phyloP scores from a whole-genome alignment of 768 basidiomycete genomes.

The Mycena venus region DNA sequence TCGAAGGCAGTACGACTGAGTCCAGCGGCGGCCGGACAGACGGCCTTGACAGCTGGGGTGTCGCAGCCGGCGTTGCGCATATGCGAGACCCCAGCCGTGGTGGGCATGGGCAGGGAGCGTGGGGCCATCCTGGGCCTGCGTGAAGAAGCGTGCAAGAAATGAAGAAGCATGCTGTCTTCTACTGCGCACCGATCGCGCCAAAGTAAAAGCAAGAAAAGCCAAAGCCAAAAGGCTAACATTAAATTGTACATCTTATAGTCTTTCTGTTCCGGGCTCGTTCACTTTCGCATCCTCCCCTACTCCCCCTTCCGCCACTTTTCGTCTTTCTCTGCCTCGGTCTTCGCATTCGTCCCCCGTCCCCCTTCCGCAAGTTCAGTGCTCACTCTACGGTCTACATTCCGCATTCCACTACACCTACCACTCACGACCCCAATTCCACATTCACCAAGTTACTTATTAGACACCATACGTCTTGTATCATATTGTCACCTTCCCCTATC shows the following conservation, averaged over 20 bases:
- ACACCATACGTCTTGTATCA: slow-evolving; percentile 40
- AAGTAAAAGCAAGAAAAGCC: neutral
- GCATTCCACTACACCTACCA: slow-evolving; percentile 7
- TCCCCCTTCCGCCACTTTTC: slow-evolving; percentile 3
- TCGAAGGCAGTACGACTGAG: slow-evolving; percentile 67
- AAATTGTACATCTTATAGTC: slow-evolving; percentile 26
- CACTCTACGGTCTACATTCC: too few relatives aligned
- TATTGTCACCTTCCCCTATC: slow-evolving; percentile 16
- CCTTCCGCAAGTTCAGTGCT: neutral
- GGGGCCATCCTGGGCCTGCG: slow-evolving; percentile 28
- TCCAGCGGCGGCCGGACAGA: slow-evolving; percentile 53
- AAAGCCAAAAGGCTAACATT: slow-evolving; percentile 10
- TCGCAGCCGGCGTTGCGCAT: slow-evolving; percentile 47
- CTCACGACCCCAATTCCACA: neutral
- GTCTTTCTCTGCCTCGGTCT: too few relatives aligned
- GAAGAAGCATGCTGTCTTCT: neutral
- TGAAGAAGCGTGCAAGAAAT: slow-evolving; percentile 11
- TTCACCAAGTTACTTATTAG: slow-evolving; percentile 48
- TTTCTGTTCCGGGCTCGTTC: slow-evolving; percentile 11
- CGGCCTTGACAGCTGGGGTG: slow-evolving; percentile 64
- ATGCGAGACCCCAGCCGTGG: neutral
- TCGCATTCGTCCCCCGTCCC: too few relatives aligned
- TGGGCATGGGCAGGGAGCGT: slow-evolving; percentile 50
- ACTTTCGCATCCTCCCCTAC: slow-evolving; percentile 11
- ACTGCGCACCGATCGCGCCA: neutral